Evolutionary conservation across 2,329 filamentous ascomycete species (phyloP), one percentile per base, ranked within the genome.

Genomic region (Talaromyces sp.): DNA sequence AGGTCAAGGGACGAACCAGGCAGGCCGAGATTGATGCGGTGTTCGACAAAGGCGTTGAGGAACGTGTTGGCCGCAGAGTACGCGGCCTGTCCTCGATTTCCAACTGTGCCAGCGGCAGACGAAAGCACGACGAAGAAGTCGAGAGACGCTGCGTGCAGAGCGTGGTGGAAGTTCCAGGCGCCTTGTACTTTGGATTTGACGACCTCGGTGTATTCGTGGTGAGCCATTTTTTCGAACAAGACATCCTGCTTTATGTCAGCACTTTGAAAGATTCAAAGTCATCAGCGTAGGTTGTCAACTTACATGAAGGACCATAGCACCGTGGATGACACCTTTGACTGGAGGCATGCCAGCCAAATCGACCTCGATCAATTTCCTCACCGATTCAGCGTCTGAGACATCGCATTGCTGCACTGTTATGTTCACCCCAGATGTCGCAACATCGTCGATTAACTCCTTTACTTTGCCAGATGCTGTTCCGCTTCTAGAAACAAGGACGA

Each of bases 41-140:
- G 70, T 27, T 27, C 41, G 3, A 60, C 60, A 6, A 71, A 64
- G 1, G 65, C 61, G 52, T 78, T 73, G n/a, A 74, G 67, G 58
- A 73, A 79, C 0, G 68, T 69, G 35, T 69, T 69, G 11, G 64
- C 67, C 9, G 66, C 63, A 41, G 61, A 61, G 57, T 69, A 59
- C 62, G 76, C 79, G 3, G 72, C 63, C 63, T 84, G 81, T 0
- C 72, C 75, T 21, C 35, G 52, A 3, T 70, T 66, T 14, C 69
- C 69, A 0, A 68, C 24, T 2, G 72, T 52, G 8, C 59, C 60
- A 2, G 68, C 60, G 5, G 69, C 12, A 0, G 72, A 75, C 0
- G 74, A 76, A 57, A 72, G 68, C 9, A 73, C 52, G 46, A 76
- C 65, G 64, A 78, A 76, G 64, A 76, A 77, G 48, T 78, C 75